Percentiles rank a stretch among this genome's conserved stretches.
Evolutionary conservation across 2,329 filamentous ascomycete species (phyloP).

Genomic region (Hansfordia pulvinata): DNA sequence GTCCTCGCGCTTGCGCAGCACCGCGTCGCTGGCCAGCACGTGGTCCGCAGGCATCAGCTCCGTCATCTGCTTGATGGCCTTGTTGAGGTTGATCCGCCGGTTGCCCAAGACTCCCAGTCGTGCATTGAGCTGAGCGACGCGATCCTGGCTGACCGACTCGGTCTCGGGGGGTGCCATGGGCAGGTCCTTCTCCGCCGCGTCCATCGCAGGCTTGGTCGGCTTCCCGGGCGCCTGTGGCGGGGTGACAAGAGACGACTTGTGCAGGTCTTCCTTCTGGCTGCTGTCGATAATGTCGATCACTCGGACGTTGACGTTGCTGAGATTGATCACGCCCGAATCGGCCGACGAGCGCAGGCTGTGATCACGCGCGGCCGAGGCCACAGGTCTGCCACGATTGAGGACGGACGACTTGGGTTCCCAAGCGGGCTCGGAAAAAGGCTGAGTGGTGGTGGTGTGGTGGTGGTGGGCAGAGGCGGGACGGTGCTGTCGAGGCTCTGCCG

Average conservation of each 20-base stretch:
- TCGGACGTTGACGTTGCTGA: constrained; percentile 11
- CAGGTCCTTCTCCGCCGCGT: constrained; percentile 16
- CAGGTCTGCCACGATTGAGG: too few species aligned
- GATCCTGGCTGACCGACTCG: constrained; percentile 41
- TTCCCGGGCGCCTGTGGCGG: too few species aligned
- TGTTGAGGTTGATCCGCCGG: constrained; percentile 57
- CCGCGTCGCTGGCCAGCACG: constrained; percentile 52
- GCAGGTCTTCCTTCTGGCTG: constrained; percentile 3
- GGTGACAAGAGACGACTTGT: too few species aligned
- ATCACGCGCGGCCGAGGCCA: constrained; percentile 1
- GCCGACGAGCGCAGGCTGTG: too few species aligned
- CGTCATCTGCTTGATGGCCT: constrained; percentile 63
- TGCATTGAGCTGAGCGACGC: constrained; percentile 53
- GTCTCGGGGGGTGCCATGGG: constrained; percentile 47
- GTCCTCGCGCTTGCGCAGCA: constrained; percentile 38
- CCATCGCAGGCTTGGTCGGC: not conserved
- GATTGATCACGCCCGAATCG: too few species aligned
- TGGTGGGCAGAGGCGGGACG: too few species aligned
- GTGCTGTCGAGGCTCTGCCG: too few species aligned
- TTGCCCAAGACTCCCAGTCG: constrained; percentile 51
- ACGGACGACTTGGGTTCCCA: too few species aligned
- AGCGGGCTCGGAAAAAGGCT: too few species aligned
- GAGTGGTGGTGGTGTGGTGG: too few species aligned
- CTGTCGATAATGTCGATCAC: constrained; percentile 16
- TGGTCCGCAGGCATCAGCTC: constrained; percentile 63